phyloP scores from a whole-genome alignment of 352 stramenopile genomes.

The Globisporangium nodosum region DNA sequence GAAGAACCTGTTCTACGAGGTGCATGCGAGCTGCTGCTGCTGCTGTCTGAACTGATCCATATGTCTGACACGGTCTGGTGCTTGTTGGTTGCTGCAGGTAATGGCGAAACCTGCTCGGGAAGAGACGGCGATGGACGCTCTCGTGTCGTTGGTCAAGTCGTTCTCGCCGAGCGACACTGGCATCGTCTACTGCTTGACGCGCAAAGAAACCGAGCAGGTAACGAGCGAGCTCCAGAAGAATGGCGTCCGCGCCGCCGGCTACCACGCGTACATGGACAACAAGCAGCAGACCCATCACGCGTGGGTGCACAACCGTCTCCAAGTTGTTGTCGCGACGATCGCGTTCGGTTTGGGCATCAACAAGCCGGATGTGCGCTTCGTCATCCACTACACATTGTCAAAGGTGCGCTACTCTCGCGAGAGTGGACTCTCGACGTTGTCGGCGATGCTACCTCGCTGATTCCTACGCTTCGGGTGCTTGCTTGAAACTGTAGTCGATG shows the following conservation, averaged over 20 bases:
- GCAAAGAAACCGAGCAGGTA: slow-evolving; percentile 90
- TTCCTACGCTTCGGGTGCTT: too few species aligned
- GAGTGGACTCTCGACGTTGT: neutral
- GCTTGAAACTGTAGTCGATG: slow-evolving; percentile 48
- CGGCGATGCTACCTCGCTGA: neutral
- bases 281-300: slow-evolving; percentile 59
- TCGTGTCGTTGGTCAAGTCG: slow-evolving; percentile 76
- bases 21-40: neutral
- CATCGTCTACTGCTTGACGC: slow-evolving; percentile 91
- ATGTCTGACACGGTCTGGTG: neutral
- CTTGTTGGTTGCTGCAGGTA: slow-evolving; percentile 18
- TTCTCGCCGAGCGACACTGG: slow-evolving; percentile 53
- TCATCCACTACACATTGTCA: slow-evolving; percentile 85
- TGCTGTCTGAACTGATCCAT: neutral
- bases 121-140: slow-evolving; percentile 37
- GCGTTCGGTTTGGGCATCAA: slow-evolving; percentile 94
- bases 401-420: slow-evolving; percentile 29
- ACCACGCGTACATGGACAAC: slow-evolving; percentile 82
- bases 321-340: slow-evolving; percentile 92
- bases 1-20: slow-evolving; percentile 88
- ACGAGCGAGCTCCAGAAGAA: slow-evolving; percentile 59
- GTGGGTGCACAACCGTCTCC: slow-evolving; percentile 46
- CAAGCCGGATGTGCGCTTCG: slow-evolving; percentile 90
- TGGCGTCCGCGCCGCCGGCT: slow-evolving; percentile 79
- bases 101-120: slow-evolving; percentile 45